These are phyloP conservation scores for Xylaria sp. DNA, from an alignment of 2,329 filamentous ascomycete species.

Conservation along the genomic window DNA sequence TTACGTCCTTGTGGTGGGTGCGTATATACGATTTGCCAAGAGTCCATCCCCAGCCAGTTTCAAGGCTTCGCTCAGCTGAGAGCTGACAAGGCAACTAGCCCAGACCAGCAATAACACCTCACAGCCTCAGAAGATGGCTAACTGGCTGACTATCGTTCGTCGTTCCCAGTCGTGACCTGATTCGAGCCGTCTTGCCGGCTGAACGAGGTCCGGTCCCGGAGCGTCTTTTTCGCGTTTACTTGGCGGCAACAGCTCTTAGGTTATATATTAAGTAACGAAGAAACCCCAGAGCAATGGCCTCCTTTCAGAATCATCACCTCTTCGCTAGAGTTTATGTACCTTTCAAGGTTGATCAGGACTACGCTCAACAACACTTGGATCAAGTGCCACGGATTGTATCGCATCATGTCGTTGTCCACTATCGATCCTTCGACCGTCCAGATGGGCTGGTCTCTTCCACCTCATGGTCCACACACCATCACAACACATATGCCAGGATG, in stretches of 20 bases:
- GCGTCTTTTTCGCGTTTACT: not conserved
- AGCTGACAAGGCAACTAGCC: not conserved
- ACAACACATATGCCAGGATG: slow-evolving; percentile 53
- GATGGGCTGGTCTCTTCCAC: slow-evolving; percentile 53
- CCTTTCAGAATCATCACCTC: not conserved
- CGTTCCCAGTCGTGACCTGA: not conserved
- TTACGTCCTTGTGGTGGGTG: not conserved
- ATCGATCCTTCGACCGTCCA: slow-evolving; percentile 24
- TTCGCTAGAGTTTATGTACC: not conserved
- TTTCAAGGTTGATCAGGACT: not conserved
- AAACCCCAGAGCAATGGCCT: too few species aligned
- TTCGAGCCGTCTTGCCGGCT: not conserved
- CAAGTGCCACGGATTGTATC: not conserved
- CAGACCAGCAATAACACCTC: not conserved
- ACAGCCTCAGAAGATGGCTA: not conserved
- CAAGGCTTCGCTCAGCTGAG: not conserved
- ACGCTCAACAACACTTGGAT: not conserved
- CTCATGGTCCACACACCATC: slow-evolving; percentile 53
- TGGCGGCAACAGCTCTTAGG: not conserved
- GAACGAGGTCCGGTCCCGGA: slow-evolving; percentile 31
- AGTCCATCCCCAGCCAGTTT: not conserved
- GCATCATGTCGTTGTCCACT: slow-evolving; percentile 7
- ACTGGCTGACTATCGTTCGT: too few species aligned
- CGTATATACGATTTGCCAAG: not conserved
- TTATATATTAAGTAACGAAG: too few species aligned